These are phyloP conservation scores for Lentinula detonsa DNA, from an alignment of 768 basidiomycete species.

Conservation along the genomic window DNA sequence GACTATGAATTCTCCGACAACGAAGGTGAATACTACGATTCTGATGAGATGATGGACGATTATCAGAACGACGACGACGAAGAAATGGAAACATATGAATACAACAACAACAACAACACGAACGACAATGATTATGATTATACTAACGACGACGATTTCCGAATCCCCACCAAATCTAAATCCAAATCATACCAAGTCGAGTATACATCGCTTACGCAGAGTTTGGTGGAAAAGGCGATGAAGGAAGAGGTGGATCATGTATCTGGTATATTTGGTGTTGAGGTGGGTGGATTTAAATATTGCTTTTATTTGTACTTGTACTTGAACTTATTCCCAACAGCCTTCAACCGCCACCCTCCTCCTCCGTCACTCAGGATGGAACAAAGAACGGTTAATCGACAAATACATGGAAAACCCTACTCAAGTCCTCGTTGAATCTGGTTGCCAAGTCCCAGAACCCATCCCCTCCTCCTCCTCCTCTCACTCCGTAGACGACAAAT, in stretches of 20 bases:
- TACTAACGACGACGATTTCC: slow-evolving; percentile 45
- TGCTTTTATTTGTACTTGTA: too few species aligned
- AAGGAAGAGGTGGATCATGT: slow-evolving; percentile 79
- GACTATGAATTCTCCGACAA: slow-evolving; percentile 72
- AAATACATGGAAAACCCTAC: slow-evolving; percentile 93
- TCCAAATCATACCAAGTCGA: slow-evolving; percentile 80
- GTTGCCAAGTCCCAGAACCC: slow-evolving; percentile 39
- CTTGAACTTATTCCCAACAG: slow-evolving; percentile 27
- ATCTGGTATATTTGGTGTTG: slow-evolving; percentile 79
- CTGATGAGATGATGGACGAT: slow-evolving; percentile 67
- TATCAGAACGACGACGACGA: slow-evolving; percentile 60
- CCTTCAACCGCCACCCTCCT: slow-evolving; percentile 66
- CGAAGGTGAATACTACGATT: slow-evolving; percentile 59
- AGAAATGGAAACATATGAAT: slow-evolving; percentile 67
- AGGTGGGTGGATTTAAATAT: slow-evolving; percentile 48
- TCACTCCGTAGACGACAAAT: slow-evolving; percentile 12
- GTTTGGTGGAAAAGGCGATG: slow-evolving; percentile 75
- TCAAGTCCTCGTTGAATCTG: slow-evolving; percentile 66
- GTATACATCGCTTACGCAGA: slow-evolving; percentile 69
- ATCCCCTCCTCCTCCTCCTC: slow-evolving; percentile 11
- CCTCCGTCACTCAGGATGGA: slow-evolving; percentile 85
- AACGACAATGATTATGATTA: too few species aligned
- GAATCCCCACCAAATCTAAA: slow-evolving; percentile 45
- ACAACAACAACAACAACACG: slow-evolving; percentile 18
- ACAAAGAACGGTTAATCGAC: slow-evolving; percentile 93